Conservation (phyloP, 2,329 filamentous ascomycete genomes). For the Paraconiothyrium brasiliense region DNA sequence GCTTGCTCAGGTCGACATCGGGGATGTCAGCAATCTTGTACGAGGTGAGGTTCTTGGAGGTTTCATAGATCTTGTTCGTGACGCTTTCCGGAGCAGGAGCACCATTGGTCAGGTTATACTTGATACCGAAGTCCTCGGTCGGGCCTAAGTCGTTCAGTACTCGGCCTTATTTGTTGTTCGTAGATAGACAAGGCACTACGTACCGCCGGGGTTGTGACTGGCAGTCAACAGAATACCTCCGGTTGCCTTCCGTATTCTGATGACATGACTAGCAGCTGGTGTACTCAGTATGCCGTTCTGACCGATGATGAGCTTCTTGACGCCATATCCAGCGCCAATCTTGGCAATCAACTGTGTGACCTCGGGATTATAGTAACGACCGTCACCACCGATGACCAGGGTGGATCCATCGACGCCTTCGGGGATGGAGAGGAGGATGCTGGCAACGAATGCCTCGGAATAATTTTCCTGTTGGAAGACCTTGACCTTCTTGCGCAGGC, state of each 20-base stretch:
- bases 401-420: slow-evolving; percentile 88
- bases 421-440: slow-evolving; percentile 94
- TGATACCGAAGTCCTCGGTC: slow-evolving; percentile 97
- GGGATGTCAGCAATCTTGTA: slow-evolving; percentile 93
- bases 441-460: slow-evolving; percentile 93
- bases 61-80: slow-evolving; percentile 97
- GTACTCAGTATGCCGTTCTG: slow-evolving; percentile 97
- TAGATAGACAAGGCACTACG: slow-evolving; percentile 45
- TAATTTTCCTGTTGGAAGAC: slow-evolving; percentile 97
- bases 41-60: slow-evolving; percentile 85
- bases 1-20: slow-evolving; percentile 81
- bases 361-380: slow-evolving; percentile 96
- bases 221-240: slow-evolving; percentile 96
- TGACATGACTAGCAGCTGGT: slow-evolving; percentile 93
- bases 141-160: slow-evolving; percentile 69
- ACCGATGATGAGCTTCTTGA: slow-evolving; percentile 98
- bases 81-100: slow-evolving; percentile 95
- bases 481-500: slow-evolving; percentile 98
- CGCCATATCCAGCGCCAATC: slow-evolving; percentile 95
- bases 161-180: background rate
- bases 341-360: slow-evolving; percentile 97
- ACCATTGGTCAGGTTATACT: slow-evolving; percentile 98
- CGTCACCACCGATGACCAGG: slow-evolving; percentile 97
- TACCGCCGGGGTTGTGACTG: slow-evolving; percentile 97
- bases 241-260: slow-evolving; percentile 92